These are phyloP conservation scores for Arthrobotrys sphaeroides DNA, from an alignment of 2,329 filamentous ascomycete species.

Conservation along the genomic window DNA sequence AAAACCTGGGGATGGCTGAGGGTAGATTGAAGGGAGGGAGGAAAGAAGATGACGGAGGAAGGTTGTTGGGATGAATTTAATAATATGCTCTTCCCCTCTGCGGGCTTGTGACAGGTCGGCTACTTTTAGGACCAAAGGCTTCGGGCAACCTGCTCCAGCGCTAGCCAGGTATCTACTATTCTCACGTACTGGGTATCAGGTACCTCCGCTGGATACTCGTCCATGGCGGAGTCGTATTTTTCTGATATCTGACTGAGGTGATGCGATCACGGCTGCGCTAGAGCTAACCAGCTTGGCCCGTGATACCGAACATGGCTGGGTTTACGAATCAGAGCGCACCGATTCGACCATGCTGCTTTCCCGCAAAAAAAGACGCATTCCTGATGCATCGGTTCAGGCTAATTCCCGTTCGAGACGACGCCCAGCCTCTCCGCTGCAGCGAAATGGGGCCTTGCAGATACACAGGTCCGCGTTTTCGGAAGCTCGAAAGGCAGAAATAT, in stretches of 20 bases:
- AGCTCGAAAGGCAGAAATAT: conserved; percentile 19
- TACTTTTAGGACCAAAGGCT: conserved; percentile 28
- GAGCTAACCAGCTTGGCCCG: conserved; percentile 24
- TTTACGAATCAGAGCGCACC: conserved; percentile 42
- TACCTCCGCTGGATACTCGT: too few relatives aligned
- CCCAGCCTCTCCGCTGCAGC: background rate
- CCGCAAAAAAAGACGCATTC: conserved; percentile 46
- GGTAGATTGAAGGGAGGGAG: background rate
- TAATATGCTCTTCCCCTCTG: background rate
- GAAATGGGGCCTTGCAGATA: conserved; percentile 42
- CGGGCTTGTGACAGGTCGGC: conserved; percentile 44
- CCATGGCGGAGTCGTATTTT: background rate
- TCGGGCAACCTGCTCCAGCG: background rate
- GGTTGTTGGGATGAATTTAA: conserved; percentile 51
- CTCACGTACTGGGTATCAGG: too few relatives aligned
- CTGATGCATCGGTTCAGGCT: conserved; percentile 44
- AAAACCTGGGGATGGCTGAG: conserved; percentile 4
- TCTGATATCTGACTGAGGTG: background rate
- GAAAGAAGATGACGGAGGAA: conserved; percentile 14
- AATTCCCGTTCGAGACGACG: conserved; percentile 9
- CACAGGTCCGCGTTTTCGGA: conserved; percentile 16
- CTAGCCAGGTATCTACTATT: background rate
- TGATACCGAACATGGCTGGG: conserved; percentile 43
- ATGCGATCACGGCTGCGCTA: background rate
- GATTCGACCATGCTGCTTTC: conserved; percentile 13